Conservation (phyloP, 2,329 filamentous ascomycete genomes). For the Fusarium abutilonis region DNA sequence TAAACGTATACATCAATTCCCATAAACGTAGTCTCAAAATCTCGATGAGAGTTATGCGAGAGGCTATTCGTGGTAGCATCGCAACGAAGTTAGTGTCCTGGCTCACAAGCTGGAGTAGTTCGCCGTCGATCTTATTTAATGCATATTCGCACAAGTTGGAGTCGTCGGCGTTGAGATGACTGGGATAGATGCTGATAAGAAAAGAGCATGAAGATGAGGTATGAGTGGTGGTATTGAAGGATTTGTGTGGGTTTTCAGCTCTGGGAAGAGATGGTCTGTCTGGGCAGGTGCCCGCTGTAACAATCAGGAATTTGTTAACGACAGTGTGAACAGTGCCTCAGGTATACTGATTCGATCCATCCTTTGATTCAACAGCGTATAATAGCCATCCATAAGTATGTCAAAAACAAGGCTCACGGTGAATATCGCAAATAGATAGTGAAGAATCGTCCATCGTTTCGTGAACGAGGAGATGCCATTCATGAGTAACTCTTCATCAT, state of each 20-base stretch:
- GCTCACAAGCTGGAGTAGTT: not conserved
- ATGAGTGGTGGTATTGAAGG: not conserved
- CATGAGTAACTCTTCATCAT: not conserved
- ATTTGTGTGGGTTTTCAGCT: not conserved
- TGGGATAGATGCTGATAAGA: not conserved
- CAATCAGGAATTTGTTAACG: no score
- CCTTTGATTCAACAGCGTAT: not conserved
- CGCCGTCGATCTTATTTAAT: not conserved
- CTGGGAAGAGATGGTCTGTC: not conserved
- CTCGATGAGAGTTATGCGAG: not conserved
- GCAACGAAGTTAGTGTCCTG: not conserved
- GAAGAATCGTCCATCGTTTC: not conserved
- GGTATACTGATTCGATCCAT: not conserved
- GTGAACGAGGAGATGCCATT: not conserved
- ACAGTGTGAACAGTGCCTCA: not conserved
- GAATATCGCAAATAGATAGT: not conserved
- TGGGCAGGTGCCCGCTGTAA: not conserved
- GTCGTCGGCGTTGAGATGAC: no score
- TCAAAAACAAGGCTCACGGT: not conserved
- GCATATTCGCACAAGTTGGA: not conserved
- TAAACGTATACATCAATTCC: not conserved
- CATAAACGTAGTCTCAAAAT: not conserved
- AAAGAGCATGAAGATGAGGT: not conserved
- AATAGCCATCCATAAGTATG: not conserved
- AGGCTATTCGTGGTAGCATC: no score